Evolutionary conservation across 495 filamentous ascomycete species (phyloP).

Genomic region (Podospora anserina): DNA sequence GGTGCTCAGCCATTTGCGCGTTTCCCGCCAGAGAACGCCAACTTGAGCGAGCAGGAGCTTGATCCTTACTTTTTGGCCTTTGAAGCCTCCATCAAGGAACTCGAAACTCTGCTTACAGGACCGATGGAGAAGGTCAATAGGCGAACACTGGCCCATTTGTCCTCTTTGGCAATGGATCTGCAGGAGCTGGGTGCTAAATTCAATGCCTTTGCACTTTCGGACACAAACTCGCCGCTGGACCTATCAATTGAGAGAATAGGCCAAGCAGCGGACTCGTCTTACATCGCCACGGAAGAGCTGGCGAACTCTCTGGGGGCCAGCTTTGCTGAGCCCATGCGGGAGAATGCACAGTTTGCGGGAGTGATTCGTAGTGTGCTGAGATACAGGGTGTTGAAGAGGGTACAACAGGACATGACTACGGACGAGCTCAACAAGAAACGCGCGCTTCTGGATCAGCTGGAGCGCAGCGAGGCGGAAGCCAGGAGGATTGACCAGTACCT

Average conservation of each 20-base stretch:
- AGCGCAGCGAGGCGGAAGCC: slow-evolving; percentile 86
- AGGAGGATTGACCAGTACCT: slow-evolving; percentile 91
- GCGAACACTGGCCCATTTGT: slow-evolving; percentile 78
- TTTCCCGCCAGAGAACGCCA: slow-evolving; percentile 75
- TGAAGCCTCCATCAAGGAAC: slow-evolving; percentile 79
- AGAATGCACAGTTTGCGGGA: slow-evolving; percentile 94
- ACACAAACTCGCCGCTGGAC: slow-evolving; percentile 81
- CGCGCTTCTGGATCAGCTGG: slow-evolving; percentile 72
- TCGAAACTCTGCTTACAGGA: slow-evolving; percentile 81
- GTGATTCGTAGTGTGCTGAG: slow-evolving; percentile 84
- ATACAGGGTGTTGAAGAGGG: slow-evolving; percentile 85
- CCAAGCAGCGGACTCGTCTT: slow-evolving; percentile 92
- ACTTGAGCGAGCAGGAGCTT: slow-evolving; percentile 80
- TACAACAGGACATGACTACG: slow-evolving; percentile 95
- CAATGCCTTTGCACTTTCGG: slow-evolving; percentile 95
- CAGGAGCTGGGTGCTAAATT: slow-evolving; percentile 89
- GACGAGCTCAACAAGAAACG: slow-evolving; percentile 85
- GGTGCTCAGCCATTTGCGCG: slow-evolving; percentile 64
- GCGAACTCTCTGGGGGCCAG: slow-evolving; percentile 76
- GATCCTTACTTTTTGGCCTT: slow-evolving; percentile 95
- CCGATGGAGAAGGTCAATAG: slow-evolving; percentile 95
- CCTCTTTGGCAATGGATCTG: slow-evolving; percentile 77
- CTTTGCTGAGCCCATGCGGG: slow-evolving; percentile 95
- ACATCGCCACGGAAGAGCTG: slow-evolving; percentile 91
- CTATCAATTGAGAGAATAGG: slow-evolving; percentile 91